A percentile compares a stretch with the other conserved stretches of the same genome.
These are phyloP conservation scores for Capsicum rhomboideum DNA, from an alignment of 257 asterid genomes.

Conservation along the genomic window DNA sequence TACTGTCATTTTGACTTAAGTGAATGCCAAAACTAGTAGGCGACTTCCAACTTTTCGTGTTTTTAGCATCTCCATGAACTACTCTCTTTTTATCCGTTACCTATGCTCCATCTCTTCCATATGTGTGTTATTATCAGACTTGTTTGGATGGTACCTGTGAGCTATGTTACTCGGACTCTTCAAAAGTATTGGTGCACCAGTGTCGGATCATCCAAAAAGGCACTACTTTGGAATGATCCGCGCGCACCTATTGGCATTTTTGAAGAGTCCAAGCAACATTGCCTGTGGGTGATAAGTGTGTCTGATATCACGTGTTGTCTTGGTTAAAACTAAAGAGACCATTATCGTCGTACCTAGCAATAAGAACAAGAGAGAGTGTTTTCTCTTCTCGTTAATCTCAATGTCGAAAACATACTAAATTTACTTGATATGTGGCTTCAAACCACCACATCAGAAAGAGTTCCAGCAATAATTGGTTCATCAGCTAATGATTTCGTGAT, in stretches of 20 bases:
- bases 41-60: too few species aligned
- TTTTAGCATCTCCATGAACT: too few species aligned
- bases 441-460: slow-evolving; percentile 32
- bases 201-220: background rate
- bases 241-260: too few species aligned
- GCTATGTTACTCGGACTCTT: background rate
- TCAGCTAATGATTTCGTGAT: slow-evolving; percentile 87
- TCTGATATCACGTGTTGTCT: background rate
- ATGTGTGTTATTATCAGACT: too few species aligned
- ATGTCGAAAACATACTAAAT: background rate
- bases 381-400: background rate
- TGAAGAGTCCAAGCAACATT: background rate
- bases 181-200: too few species aligned
- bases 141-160: too few species aligned
- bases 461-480: slow-evolving; percentile 60
- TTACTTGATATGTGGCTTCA: slow-evolving; percentile 78
- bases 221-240: background rate
- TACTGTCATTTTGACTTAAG: too few species aligned
- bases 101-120: too few species aligned
- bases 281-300: background rate
- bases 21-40: too few species aligned
- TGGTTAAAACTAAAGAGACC: background rate
- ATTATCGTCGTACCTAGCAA: background rate
- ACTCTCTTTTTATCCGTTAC: too few species aligned
- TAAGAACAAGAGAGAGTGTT: background rate